Conservation (phyloP, 2,329 filamentous ascomycete genomes). For the Trichoderma koningii region DNA sequence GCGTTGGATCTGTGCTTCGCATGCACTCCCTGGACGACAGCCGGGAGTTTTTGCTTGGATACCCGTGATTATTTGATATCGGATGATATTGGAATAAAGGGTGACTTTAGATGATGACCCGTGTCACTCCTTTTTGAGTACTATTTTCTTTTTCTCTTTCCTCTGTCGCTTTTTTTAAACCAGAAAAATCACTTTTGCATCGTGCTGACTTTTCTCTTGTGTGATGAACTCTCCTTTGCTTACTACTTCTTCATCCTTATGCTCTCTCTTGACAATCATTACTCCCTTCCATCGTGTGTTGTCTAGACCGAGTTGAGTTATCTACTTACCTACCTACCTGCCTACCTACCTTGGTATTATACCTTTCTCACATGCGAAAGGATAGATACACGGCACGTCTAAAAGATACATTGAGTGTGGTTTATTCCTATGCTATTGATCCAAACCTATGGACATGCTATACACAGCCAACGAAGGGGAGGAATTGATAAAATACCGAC, state of each 20-base stretch:
- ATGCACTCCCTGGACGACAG: conserved; percentile 6
- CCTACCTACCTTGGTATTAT: background rate
- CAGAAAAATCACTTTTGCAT: background rate
- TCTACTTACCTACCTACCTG: background rate
- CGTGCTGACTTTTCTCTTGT: background rate
- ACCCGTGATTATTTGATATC: conserved; percentile 21
- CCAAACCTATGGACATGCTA: background rate
- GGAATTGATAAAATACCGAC: background rate
- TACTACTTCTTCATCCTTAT: background rate
- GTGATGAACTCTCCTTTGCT: conserved; percentile 1
- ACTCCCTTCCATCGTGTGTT: no score
- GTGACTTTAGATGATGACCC: conserved; percentile 20
- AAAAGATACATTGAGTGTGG: background rate
- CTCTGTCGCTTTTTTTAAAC: background rate
- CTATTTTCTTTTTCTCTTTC: conserved; percentile 9
- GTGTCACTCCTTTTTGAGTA: conserved; percentile 20
- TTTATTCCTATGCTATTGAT: background rate
- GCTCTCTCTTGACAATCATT: no score
- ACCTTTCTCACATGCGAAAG: conserved; percentile 7
- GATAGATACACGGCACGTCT: background rate
- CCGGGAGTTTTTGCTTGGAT: conserved; percentile 29
- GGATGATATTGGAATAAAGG: conserved; percentile 17
- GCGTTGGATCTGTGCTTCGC: conserved; percentile 21
- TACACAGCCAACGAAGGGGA: background rate
- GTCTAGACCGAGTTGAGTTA: no score